These are phyloP conservation scores for Pyrenula massariospora DNA, from an alignment of 495 filamentous ascomycete species.

Conservation along the genomic window DNA sequence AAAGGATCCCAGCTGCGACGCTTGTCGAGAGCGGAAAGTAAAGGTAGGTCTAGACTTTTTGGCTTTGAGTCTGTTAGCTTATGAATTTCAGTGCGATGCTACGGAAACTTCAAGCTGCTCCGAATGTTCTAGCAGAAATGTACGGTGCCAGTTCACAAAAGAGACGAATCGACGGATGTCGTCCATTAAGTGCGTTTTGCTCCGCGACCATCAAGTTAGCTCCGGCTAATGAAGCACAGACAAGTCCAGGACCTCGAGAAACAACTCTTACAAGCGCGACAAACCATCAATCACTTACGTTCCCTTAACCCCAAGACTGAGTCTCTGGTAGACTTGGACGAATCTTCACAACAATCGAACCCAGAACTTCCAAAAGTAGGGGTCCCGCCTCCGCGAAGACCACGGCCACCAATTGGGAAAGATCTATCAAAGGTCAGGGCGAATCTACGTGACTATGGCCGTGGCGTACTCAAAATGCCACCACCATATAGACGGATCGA, in stretches of 20 bases:
- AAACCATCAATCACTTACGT: conserved; percentile 61
- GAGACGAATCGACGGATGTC: conserved; percentile 98
- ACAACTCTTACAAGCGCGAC: conserved; percentile 63
- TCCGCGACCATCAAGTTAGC: conserved; percentile 1
- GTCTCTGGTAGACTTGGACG: conserved; percentile 49
- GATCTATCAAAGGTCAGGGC: conserved; percentile 60
- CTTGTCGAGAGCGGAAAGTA: conserved; percentile 94
- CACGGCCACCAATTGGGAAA: conserved; percentile 44
- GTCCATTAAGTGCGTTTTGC: conserved; percentile 67
- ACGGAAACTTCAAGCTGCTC: conserved; percentile 93
- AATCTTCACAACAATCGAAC: conserved; percentile 39
- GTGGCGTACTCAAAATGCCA: conserved; percentile 74
- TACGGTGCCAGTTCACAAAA: conserved; percentile 98
- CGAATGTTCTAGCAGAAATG: conserved; percentile 87
- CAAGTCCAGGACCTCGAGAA: conserved; percentile 96
- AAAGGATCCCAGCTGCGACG: conserved; percentile 97
- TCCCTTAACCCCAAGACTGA: conserved; percentile 31
- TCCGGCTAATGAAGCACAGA: conserved; percentile 23
- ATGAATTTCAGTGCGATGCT: conserved; percentile 62
- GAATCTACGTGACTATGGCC: conserved; percentile 62
- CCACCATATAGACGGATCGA: conserved; percentile 53
- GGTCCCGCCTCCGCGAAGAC: conserved; percentile 48
- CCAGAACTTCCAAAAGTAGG: conserved; percentile 62
- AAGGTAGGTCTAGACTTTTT: conserved; percentile 50
- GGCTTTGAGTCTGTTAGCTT: neutral